These are phyloP conservation scores for Trametes meyenii DNA, from an alignment of 768 basidiomycete species.

Conservation along the genomic window DNA sequence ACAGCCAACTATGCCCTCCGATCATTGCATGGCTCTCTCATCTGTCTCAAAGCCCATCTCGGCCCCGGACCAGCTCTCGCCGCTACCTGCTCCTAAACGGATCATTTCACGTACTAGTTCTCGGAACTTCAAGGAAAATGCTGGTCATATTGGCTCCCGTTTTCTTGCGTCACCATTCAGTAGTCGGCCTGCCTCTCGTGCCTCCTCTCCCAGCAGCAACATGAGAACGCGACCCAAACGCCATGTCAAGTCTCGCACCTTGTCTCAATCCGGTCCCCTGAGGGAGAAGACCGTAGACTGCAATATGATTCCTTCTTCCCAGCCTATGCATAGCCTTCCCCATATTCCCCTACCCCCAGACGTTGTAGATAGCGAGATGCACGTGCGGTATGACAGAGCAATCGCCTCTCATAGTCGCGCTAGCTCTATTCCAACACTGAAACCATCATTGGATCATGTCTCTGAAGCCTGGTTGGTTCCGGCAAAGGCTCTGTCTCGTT, in stretches of 20 bases:
- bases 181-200: conserved; percentile 46
- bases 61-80: conserved; percentile 43
- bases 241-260: conserved; percentile 43
- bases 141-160: conserved; percentile 18
- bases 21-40: conserved; percentile 18
- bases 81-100: conserved; percentile 42
- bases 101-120: conserved; percentile 44
- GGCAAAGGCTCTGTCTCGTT: conserved; percentile 31
- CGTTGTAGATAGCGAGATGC: not conserved
- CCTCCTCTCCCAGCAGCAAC: conserved; percentile 38
- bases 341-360: too few species aligned
- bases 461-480: conserved; percentile 35
- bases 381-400: conserved; percentile 2
- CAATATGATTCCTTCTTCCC: not conserved
- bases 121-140: conserved; percentile 45
- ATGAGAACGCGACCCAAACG: conserved; percentile 26
- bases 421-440: conserved; percentile 29
- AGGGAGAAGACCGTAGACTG: conserved; percentile 13
- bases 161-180: conserved; percentile 49
- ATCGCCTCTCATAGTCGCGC: conserved; percentile 26
- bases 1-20: conserved; percentile 20
- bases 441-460: conserved; percentile 21
- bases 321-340: not conserved
- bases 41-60: conserved; percentile 23
- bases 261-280: conserved; percentile 34